phyloP scores from a whole-genome alignment of 2,329 filamentous ascomycete species.

The Stagonosporopsis cucurbitacearum region DNA sequence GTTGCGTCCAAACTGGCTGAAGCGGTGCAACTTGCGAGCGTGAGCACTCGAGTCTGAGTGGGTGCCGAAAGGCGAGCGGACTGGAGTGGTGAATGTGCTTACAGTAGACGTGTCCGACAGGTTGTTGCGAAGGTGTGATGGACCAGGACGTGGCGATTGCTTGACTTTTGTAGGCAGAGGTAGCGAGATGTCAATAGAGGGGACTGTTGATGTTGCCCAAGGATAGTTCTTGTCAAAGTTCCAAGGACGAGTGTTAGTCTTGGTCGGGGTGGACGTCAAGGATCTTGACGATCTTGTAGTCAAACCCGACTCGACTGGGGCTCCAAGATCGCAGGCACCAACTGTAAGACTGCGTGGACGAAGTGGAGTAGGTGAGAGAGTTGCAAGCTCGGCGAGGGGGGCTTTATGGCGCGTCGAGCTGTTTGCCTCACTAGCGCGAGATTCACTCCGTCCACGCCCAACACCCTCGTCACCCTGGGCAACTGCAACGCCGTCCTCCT shows the following conservation, averaged over 20 bases:
- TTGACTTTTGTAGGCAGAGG: constrained; percentile 40
- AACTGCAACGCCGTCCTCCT: constrained; percentile 12
- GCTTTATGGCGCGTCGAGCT: constrained; percentile 25
- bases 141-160: constrained; percentile 38
- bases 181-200: constrained; percentile 51
- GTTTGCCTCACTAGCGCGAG: constrained; percentile 18
- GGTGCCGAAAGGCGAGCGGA: background rate
- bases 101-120: constrained; percentile 34
- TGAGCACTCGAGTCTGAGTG: constrained; percentile 7
- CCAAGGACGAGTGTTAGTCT: constrained; percentile 53
- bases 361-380: constrained; percentile 30
- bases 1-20: constrained; percentile 33
- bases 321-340: constrained; percentile 23
- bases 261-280: constrained; percentile 31
- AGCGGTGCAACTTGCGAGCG: constrained; percentile 24
- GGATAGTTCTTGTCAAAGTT: constrained; percentile 57
- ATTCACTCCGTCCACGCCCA: constrained; percentile 19
- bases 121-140: constrained; percentile 40
- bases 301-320: constrained; percentile 29
- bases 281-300: constrained; percentile 38
- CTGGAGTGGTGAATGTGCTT: constrained; percentile 29
- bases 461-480: constrained; percentile 13
- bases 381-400: constrained; percentile 33
- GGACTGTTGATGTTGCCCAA: constrained; percentile 49
- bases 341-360: constrained; percentile 35